Evolutionary conservation across 23 red algal genomes (phyloP), one percentile per base, ranked within the genome.

Genomic region (Gracilaria caudata): DNA sequence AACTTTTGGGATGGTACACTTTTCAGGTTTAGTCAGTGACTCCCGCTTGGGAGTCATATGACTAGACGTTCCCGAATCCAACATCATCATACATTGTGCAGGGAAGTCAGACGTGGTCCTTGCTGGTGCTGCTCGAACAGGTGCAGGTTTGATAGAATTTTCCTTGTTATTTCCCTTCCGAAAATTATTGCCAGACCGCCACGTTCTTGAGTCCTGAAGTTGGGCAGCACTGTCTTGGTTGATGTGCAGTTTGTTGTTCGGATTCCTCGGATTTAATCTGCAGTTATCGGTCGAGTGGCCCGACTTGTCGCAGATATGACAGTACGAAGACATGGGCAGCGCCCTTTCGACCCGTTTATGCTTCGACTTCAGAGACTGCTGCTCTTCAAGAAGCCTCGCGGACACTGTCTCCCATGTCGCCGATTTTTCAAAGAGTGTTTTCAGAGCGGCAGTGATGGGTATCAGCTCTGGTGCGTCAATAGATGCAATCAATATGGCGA

Each of bases 231-330:
- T 51, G 49, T 68, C 63, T 8, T 26, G 33, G 54, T 47, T 72
- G 61, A 72, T 49, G 60, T 34, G 24, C 3, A 64, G 51, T 33
- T 44, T 82, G 78, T 82, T 82, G 26, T 82, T 20, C 10, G 78
- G 78, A 44, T 82, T 82, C 28, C 38, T 60, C 23, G 78, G 78
- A 41, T 82, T 82, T 24, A 82, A 23, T 26, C 38, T 64, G 51
- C 78, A 82, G 4, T 82, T 61, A 64, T 82, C 58, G 7, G 58
- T 82, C 4, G 10, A 35, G 33, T 64, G 78, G 29, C 53, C 53
- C 3, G 51, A 11, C 32, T 55, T 60, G 57, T 23, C 20, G 29
- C 78, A 82, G 2, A 82, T 60, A 40, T 64, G 39, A 40, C 57
- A 82, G 39, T 53, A 77, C 19, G 13, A 5, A 13, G 5, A 51